Evolutionary conservation across 768 basidiomycete species (phyloP), one percentile per base, ranked within the genome.

Genomic region (Auriscalpium microsporum): DNA sequence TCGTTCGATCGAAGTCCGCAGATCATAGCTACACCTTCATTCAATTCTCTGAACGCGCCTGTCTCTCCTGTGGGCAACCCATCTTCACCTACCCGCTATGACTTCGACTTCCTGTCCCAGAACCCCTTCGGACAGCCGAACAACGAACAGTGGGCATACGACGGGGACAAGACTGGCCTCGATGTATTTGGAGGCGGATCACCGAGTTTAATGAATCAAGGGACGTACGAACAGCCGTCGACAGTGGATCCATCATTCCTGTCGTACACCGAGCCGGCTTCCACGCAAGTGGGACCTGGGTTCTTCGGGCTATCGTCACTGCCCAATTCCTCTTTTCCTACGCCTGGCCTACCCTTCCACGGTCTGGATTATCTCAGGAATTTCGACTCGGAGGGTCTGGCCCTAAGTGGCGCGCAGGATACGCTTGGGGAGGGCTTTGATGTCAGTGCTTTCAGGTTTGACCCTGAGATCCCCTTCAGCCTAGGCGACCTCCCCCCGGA

Each of bases 301-400:
- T 56, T 73, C n/a, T 76, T 77, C 56, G 60, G 74, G 52, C 64
- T 68, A 46, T 63, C 64, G 19, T 59, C 78, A 57, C 79, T 84
- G 3, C 79, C 84, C 11, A 78, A 76, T 6, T 68, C 85, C n/a
- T 74, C 78, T 4, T 90, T 90, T 66, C 74, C 83, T 58, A 81
- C 81, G 9, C 75, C 83, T 21, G 87, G 87, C 40, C 73, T 91
- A n/a, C 90, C 89, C 1, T 93, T 92, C 74, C 78, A 82, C 34
- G 90, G 89, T 10, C 75, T 92, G 35, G 90, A 93, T 62, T 93
- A 81, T 63, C 84, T 93, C 64, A 81, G 86, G 62, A 90, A 89
- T 63, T 90, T 86, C 65, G 76, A 75, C 61, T 77, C 81, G 50
- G 77, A 78, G 5, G 67, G 71, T 44, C 69, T 68, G 58, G 11